phyloP scores from a whole-genome alignment of 768 basidiomycete species.

The Pleurotus cornucopiae region DNA sequence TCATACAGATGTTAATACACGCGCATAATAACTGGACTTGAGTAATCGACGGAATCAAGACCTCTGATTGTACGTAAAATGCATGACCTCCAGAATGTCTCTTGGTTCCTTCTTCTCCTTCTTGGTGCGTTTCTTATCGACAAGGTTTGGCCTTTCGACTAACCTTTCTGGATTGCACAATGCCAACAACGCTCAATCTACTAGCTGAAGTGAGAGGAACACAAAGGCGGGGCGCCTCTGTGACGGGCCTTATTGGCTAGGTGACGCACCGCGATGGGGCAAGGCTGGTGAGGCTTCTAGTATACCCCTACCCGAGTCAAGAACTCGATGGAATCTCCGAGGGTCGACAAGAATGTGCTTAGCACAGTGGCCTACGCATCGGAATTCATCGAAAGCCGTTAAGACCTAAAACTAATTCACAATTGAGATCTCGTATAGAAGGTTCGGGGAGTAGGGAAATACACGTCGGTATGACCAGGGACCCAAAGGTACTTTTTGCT shows the following conservation, averaged over 20 bases:
- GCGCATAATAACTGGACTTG: too few species aligned
- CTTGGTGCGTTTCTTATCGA: conserved; percentile 2
- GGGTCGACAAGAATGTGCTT: conserved; percentile 13
- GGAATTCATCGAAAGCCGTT: conserved; percentile 10
- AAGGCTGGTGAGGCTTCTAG: conserved; percentile 13
- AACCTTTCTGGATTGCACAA: neutral
- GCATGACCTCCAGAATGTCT: conserved; percentile 3
- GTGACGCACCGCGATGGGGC: conserved; percentile 16
- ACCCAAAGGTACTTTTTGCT: conserved; percentile 13
- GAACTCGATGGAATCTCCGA: conserved; percentile 14
- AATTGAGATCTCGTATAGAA: too few species aligned
- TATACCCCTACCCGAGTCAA: conserved; percentile 15
- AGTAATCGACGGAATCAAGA: neutral
- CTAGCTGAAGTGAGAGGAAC: neutral
- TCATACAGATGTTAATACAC: too few species aligned
- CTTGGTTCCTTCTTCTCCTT: neutral
- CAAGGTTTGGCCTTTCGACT: conserved; percentile 1
- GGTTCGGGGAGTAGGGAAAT: too few species aligned
- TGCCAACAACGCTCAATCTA: neutral
- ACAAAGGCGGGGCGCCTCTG: conserved; percentile 7
- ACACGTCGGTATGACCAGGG: conserved; percentile 15
- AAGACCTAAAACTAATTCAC: too few species aligned
- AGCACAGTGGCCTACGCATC: conserved; percentile 14
- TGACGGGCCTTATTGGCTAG: too few species aligned
- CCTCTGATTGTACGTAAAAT: conserved; percentile 4